Conservation (phyloP, 371 early-diverging fungal species). For the Cokeromyces recurvatus region DNA sequence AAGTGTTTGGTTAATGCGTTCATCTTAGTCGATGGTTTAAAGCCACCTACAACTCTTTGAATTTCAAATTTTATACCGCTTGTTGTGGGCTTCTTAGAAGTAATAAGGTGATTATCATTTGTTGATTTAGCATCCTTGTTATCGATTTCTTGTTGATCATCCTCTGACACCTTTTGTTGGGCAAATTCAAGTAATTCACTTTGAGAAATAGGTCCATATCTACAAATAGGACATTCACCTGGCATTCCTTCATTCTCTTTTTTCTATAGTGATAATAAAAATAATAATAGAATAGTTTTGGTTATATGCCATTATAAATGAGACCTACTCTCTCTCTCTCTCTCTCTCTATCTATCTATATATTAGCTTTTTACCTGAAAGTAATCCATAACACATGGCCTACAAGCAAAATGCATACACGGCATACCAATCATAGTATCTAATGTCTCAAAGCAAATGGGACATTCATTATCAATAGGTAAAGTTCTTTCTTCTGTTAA, state of each 20-base stretch:
- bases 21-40: conserved; percentile 60
- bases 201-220: conserved; percentile 46
- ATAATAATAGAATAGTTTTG: neutral
- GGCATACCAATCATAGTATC: conserved; percentile 53
- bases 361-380: conserved; percentile 40
- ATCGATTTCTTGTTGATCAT: neutral
- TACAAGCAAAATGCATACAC: conserved; percentile 65
- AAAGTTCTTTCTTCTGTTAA: neutral
- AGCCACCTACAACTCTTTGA: conserved; percentile 47
- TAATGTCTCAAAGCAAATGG: conserved; percentile 36
- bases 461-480: conserved; percentile 25
- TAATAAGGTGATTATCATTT: no score
- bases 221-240: conserved; percentile 63
- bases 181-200: conserved; percentile 49
- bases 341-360: no score
- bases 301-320: no score
- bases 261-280: conserved; percentile 20
- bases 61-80: conserved; percentile 18
- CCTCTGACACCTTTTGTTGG: conserved; percentile 1
- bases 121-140: neutral
- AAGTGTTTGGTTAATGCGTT: conserved; percentile 51
- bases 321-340: no score
- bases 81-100: no score
- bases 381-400: conserved; percentile 55
- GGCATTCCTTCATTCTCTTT: conserved; percentile 48